These are phyloP conservation scores for Xylaria multiplex DNA, from an alignment of 2,329 filamentous ascomycete genomes.

Conservation along the genomic window DNA sequence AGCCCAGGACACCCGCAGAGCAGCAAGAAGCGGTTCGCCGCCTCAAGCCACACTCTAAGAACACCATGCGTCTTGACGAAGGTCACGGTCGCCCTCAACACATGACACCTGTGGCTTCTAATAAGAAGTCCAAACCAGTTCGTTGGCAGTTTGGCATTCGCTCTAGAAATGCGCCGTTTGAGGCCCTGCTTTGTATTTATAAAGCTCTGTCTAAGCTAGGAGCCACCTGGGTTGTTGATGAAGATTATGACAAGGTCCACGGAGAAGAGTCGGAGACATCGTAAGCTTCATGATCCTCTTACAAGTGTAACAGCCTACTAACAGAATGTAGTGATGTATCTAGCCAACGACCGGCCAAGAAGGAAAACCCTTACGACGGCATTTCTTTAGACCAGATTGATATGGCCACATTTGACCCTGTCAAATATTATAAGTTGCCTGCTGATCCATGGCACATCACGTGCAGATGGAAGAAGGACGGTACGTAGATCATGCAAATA, in stretches of 20 bases:
- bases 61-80: slow-evolving; percentile 74
- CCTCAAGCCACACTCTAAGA: slow-evolving; percentile 85
- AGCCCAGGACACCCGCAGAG: slow-evolving; percentile 73
- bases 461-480: slow-evolving; percentile 86
- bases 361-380: slow-evolving; percentile 46
- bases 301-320: not conserved
- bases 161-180: slow-evolving; percentile 90
- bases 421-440: slow-evolving; percentile 80
- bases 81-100: slow-evolving; percentile 67
- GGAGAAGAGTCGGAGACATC: slow-evolving; percentile 57
- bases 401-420: slow-evolving; percentile 58
- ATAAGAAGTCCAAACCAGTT: slow-evolving; percentile 81
- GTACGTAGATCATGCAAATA: slow-evolving; percentile 60
- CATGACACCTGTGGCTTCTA: slow-evolving; percentile 72
- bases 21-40: slow-evolving; percentile 83
- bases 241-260: slow-evolving; percentile 64
- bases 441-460: slow-evolving; percentile 95
- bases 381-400: slow-evolving; percentile 47
- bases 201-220: slow-evolving; percentile 88
- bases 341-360: slow-evolving; percentile 23
- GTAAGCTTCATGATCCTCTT: slow-evolving; percentile 43
- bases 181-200: slow-evolving; percentile 95
- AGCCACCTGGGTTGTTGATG: slow-evolving; percentile 83
- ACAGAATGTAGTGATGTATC: slow-evolving; percentile 38
- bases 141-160: slow-evolving; percentile 99